These are phyloP conservation scores for Omphalotus olearius DNA, from an alignment of 1,284 basidiomycete species.

Conservation along the genomic window DNA sequence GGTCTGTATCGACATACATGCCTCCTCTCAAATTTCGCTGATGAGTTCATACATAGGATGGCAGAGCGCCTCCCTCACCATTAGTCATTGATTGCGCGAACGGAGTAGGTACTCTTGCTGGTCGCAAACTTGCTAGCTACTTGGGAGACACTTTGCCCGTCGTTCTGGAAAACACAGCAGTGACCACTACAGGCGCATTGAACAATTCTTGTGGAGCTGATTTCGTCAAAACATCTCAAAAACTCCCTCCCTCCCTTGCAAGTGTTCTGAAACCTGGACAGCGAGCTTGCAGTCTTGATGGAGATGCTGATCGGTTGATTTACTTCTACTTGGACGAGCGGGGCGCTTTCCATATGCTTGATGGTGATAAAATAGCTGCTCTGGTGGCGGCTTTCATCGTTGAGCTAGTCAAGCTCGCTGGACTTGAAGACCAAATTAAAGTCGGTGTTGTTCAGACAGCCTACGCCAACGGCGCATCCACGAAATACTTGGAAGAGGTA, in stretches of 20 bases:
- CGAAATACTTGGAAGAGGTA: slow-evolving; percentile 85
- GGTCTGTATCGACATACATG: slow-evolving; percentile 41
- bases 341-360: slow-evolving; percentile 84
- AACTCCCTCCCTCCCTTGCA: slow-evolving; percentile 70
- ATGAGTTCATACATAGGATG: slow-evolving; percentile 37
- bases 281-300: slow-evolving; percentile 91
- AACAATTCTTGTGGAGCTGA: slow-evolving; percentile 94
- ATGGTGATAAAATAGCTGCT: slow-evolving; percentile 98
- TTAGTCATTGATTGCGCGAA: slow-evolving; percentile 95
- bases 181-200: slow-evolving; percentile 66
- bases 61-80: slow-evolving; percentile 54
- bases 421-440: slow-evolving; percentile 67
- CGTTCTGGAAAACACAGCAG: slow-evolving; percentile 65
- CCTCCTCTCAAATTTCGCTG: slow-evolving; percentile 13
- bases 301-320: slow-evolving; percentile 96
- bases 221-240: slow-evolving; percentile 93
- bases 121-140: slow-evolving; percentile 51
- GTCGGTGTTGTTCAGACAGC: slow-evolving; percentile 98
- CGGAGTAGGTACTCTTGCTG: slow-evolving; percentile 85
- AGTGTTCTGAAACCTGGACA: slow-evolving; percentile 63
- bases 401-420: slow-evolving; percentile 83
- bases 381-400: slow-evolving; percentile 92
- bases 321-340: slow-evolving; percentile 88
- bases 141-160: slow-evolving; percentile 55
- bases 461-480: slow-evolving; percentile 97